phyloP scores from a whole-genome alignment of 768 basidiomycete genomes.

The Tylopilus subfusipes region DNA sequence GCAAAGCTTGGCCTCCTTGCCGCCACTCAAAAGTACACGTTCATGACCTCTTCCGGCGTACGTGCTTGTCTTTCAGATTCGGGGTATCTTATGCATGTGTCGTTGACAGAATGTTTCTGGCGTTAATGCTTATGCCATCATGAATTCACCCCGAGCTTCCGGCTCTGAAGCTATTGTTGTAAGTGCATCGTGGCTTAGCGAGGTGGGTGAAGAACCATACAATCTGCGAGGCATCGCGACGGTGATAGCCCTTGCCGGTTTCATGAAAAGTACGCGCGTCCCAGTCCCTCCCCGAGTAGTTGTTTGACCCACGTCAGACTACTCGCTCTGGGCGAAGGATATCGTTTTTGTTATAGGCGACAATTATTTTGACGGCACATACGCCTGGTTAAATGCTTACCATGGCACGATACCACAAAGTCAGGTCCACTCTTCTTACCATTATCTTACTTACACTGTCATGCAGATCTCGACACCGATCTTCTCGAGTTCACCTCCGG shows the following conservation, averaged over 20 bases:
- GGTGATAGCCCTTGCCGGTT: conserved; percentile 81
- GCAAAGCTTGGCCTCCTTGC: conserved; percentile 68
- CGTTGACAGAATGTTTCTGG: conserved; percentile 51
- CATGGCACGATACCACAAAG: conserved; percentile 68
- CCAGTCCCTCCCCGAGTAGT: neutral
- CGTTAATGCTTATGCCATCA: conserved; percentile 77
- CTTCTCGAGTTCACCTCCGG: conserved; percentile 67
- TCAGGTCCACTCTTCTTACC: conserved; percentile 30
- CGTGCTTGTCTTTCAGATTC: neutral
- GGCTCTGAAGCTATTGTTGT: conserved; percentile 91
- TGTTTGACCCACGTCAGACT: conserved; percentile 43
- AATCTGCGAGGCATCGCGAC: conserved; percentile 87
- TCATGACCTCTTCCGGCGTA: conserved; percentile 51
- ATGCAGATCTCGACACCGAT: conserved; percentile 62
- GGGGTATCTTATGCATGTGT: neutral
- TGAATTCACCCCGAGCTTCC: conserved; percentile 85
- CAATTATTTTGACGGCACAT: conserved; percentile 85
- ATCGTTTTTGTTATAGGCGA: conserved; percentile 88
- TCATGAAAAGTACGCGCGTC: conserved; percentile 64
- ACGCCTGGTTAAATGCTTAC: conserved; percentile 87
- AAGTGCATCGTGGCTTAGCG: conserved; percentile 85
- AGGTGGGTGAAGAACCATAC: conserved; percentile 49
- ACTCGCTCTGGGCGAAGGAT: conserved; percentile 94
- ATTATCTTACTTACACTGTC: neutral
- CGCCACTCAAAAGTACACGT: conserved; percentile 66